A percentile compares a stretch with the other conserved stretches of the same genome.
These are phyloP conservation scores for Glycyrrhiza uralensis DNA, from an alignment of 306 rosid genomes.

Conservation along the genomic window DNA sequence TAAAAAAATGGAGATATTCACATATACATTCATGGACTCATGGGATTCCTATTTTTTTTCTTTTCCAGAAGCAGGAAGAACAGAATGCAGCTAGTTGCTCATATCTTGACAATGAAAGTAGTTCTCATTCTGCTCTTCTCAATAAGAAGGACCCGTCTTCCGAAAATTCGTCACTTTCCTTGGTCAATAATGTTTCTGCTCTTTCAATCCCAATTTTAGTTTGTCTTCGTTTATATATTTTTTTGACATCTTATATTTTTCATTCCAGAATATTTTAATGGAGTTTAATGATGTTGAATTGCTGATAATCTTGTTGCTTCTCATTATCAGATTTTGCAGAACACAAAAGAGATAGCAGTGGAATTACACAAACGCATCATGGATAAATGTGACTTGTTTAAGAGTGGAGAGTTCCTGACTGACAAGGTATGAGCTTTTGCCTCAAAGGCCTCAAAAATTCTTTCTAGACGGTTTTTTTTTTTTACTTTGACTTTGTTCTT, in stretches of 20 bases:
- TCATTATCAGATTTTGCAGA: conserved; percentile 36
- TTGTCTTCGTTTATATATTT: neutral
- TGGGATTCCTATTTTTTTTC: neutral
- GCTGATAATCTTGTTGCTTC: neutral
- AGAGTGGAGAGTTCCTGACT: conserved; percentile 13
- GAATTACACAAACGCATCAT: conserved; percentile 1
- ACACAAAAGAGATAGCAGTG: conserved; percentile 41
- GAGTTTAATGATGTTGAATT: neutral
- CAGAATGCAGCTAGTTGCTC: neutral
- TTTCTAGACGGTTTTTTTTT: neutral
- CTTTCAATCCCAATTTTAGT: neutral
- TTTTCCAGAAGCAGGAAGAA: conserved; percentile 24
- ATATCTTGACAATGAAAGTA: neutral
- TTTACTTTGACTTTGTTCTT: neutral
- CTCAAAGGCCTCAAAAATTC: neutral
- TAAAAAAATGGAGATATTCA: neutral
- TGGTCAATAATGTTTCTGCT: neutral
- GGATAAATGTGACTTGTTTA: conserved; percentile 32
- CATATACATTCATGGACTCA: neutral
- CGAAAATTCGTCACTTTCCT: neutral
- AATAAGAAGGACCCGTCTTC: neutral
- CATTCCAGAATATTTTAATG: neutral
- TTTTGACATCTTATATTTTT: neutral
- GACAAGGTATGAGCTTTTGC: conserved; percentile 20
- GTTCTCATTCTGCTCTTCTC: conserved; percentile 5